Evolutionary conservation across 169 alveolate genomes (phyloP).

Genomic region (Plasmodium ovale): DNA sequence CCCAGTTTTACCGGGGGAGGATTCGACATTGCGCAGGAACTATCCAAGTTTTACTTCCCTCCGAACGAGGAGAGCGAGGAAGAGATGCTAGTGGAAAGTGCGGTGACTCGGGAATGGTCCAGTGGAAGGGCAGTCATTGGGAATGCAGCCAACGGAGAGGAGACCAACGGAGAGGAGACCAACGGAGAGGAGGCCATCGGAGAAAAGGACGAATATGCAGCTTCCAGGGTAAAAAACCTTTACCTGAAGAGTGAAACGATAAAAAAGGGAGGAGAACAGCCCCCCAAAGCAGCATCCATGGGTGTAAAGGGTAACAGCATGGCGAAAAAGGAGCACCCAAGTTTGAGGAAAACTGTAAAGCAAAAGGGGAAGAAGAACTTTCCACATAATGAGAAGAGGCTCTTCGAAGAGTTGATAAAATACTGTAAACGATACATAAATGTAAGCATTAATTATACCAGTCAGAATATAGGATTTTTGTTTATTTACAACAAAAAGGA

Average conservation of each 20-base stretch:
- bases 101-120: too few relatives aligned
- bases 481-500: constrained; percentile 58
- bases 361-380: constrained; percentile 9
- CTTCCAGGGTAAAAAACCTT: too few relatives aligned
- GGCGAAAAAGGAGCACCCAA: background rate
- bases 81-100: background rate
- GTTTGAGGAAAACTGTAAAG: background rate
- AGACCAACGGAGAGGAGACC: too few relatives aligned
- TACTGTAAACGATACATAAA: constrained; percentile 62
- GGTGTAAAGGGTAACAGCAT: too few relatives aligned
- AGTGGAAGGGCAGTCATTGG: too few relatives aligned
- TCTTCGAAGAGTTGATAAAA: constrained; percentile 57
- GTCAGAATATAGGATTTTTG: constrained; percentile 66
- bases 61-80: background rate
- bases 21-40: background rate
- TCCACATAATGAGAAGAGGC: constrained; percentile 10
- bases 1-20: background rate
- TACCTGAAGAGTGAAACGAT: too few relatives aligned
- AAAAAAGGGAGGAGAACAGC: background rate
- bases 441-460: constrained; percentile 17
- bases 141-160: too few relatives aligned
- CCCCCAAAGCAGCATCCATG: too few relatives aligned
- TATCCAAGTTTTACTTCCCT: background rate
- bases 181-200: too few relatives aligned
- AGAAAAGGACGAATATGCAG: too few relatives aligned